Base-by-base conservation (phyloP, 2,329 filamentous ascomycete species). In the Ophiostoma pallidulum region DNA sequence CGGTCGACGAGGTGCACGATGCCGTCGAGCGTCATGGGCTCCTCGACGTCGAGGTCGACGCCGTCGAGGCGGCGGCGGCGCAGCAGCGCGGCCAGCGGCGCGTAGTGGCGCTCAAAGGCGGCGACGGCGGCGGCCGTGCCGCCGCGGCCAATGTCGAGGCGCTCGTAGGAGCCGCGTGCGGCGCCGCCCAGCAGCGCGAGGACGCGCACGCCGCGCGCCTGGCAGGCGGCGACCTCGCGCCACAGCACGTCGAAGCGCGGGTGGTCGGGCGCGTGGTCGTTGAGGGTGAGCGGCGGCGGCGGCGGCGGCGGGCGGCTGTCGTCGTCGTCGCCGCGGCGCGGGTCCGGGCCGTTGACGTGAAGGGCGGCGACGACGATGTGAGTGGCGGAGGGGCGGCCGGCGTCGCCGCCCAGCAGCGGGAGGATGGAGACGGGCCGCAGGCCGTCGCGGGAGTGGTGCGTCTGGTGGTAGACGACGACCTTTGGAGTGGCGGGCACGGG, bases 171-270 rank as follows among this genome's bases (percentile, higher is more conserved):
- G 10, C 89, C 90, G 50, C 75, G 74, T 0, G 87, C 88, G 3
- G 89, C 88, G 14, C 90, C 90, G 33, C 90, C 90, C 2, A 95
- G 71, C 86, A 96, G 92, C 47, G 79, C 86, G 61, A 94, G 73
- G 12, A 95, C 79, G 57, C 84, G 88, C 53, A 95, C 73, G 36
- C 88, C 88, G 7, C 74, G 73, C 2, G 75, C 75, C 62, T 92
- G 84, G 6, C 95, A 68, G 53, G 80, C 69, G 8, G 75, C 73
- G 8, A 87, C 77, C 63, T 96, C 90, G 19, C 75, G 75, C 88
- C 89, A 96, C 31, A 95, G 72, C 1, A 78, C 78, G 28, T 77
- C 69, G 64, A 84, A 91, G 54, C 78, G 75, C 4, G 77, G 64
- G 56, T 86, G 67, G n/a, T 75, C 67, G 0, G 86, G 86, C 0